A percentile compares a stretch with the other conserved stretches of the same genome.
Evolutionary conservation across 768 basidiomycete genomes (phyloP).

Genomic region (Suillus brevipes): DNA sequence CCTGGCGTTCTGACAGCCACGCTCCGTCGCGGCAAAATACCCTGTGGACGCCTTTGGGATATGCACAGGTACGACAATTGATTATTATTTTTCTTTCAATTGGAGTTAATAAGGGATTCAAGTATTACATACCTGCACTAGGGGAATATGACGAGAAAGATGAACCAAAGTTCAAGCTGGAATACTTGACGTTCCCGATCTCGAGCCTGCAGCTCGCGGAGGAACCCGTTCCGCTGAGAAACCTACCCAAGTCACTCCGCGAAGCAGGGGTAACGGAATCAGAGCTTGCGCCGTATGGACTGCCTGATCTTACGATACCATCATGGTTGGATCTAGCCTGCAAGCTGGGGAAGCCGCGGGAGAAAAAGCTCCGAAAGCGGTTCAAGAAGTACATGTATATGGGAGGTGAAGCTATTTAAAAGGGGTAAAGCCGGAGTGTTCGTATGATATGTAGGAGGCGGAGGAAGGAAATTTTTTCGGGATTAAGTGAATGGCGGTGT

Average conservation of each 20-base stretch:
- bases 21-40: conserved; percentile 73
- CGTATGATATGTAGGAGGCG: not conserved
- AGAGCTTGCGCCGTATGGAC: conserved; percentile 65
- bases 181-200: conserved; percentile 69
- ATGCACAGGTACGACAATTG: conserved; percentile 68
- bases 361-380: conserved; percentile 55
- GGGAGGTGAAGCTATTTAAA: conserved; percentile 38
- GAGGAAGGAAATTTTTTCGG: not conserved
- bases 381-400: conserved; percentile 80
- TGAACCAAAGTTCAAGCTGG: conserved; percentile 67
- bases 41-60: conserved; percentile 76
- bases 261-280: conserved; percentile 42
- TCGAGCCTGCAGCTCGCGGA: conserved; percentile 40
- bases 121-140: conserved; percentile 71
- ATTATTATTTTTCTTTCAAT: conserved; percentile 11
- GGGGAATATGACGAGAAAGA: conserved; percentile 45
- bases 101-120: conserved; percentile 28
- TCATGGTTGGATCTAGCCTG: conserved; percentile 72
- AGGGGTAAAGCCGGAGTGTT: not conserved
- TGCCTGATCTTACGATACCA: conserved; percentile 76
- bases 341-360: conserved; percentile 52
- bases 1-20: conserved; percentile 60
- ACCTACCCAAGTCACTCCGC: conserved; percentile 53
- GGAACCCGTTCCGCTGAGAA: conserved; percentile 56
- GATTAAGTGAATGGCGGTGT: not conserved